Evolutionary conservation across 495 filamentous ascomycete species (phyloP), one percentile per base, ranked within the genome.

Genomic region (Aspergillus heteromorphus): DNA sequence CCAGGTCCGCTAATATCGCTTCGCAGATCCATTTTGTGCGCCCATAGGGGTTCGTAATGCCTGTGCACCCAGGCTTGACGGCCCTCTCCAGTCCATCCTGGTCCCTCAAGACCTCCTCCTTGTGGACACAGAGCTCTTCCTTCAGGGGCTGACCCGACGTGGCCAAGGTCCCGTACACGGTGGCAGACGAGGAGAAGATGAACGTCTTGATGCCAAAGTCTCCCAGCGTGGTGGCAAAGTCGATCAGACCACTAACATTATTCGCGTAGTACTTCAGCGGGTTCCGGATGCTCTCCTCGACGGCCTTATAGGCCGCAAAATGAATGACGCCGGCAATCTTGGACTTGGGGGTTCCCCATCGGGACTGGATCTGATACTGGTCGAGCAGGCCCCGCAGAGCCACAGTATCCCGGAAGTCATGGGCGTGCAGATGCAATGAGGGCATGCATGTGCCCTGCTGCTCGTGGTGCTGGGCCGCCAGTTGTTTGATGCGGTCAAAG

Each of bases 21-120:
- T 87, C 83, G 57, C 78, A 79, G 57, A 86, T 82, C 73, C 79
- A 86, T 63, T 86, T 86, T 4, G 83, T 82, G 45, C 83, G 78
- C 16, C 83, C 83, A 57, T 86, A 86, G 1, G 83, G 83, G 54
- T 81, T 84, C 20, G 83, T 83, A 51, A 86, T 75, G 0, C 82
- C 83, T 16, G 71, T 70, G 31, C 75, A 72, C 7, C 77, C 78
- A 6, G 73, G 66, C 36, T 74, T 58, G 17, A 68, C 53, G n/a
- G 51, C 56, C 47, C 58, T 56, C 40, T 69, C 56, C n/a, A 53
- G 29, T 6, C 72, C 74, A 8, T 62, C 50, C 7, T 69, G 54
- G 34, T 72, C 67, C 54, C 56, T 58, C 53, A 61, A 59, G 18
- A 61, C 23, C 45, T 77, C 72, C 9, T 73, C 66, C 52, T 79